Conservation (phyloP, 1,139 yeast genomes). For the Hansenula sp. region DNA sequence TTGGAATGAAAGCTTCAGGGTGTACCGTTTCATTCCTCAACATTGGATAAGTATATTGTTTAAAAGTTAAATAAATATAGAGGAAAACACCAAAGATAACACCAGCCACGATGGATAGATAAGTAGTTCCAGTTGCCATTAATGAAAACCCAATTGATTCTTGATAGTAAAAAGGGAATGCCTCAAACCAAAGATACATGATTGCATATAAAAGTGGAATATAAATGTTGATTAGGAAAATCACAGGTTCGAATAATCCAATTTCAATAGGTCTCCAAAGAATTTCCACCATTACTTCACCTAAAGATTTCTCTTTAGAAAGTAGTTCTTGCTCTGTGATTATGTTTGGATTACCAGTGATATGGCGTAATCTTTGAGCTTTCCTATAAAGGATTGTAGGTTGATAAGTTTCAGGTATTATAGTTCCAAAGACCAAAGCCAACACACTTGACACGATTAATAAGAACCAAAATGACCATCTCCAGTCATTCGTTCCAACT, state of each 20-base stretch:
- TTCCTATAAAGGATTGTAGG: slow-evolving; percentile 39
- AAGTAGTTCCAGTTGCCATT: slow-evolving; percentile 46
- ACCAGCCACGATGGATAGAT: slow-evolving; percentile 43
- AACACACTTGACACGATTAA: slow-evolving; percentile 35
- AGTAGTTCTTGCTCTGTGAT: slow-evolving; percentile 30
- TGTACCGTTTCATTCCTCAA: slow-evolving; percentile 23
- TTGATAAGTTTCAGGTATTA: slow-evolving; percentile 50
- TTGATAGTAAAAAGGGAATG: slow-evolving; percentile 51
- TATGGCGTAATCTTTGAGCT: slow-evolving; percentile 42
- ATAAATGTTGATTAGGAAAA: slow-evolving; percentile 44
- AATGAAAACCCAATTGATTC: slow-evolving; percentile 44
- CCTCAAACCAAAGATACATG: slow-evolving; percentile 57
- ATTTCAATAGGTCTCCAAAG: slow-evolving; percentile 49
- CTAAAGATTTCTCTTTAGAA: slow-evolving; percentile 27
- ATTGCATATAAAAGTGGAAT: slow-evolving; percentile 51
- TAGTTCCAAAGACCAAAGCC: slow-evolving; percentile 30
- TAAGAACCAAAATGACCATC: slow-evolving; percentile 44
- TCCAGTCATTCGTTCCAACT: slow-evolving; percentile 39
- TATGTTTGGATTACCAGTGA: slow-evolving; percentile 41
- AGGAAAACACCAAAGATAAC: slow-evolving; percentile 14
- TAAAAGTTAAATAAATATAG: slow-evolving; percentile 7
- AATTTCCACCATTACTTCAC: slow-evolving; percentile 32
- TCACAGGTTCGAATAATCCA: slow-evolving; percentile 40
- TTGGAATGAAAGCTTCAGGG: slow-evolving; percentile 42
- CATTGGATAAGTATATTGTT: slow-evolving; percentile 24